phyloP scores from a whole-genome alignment of 805 yeast species.

The Blastobotrys parvus region DNA sequence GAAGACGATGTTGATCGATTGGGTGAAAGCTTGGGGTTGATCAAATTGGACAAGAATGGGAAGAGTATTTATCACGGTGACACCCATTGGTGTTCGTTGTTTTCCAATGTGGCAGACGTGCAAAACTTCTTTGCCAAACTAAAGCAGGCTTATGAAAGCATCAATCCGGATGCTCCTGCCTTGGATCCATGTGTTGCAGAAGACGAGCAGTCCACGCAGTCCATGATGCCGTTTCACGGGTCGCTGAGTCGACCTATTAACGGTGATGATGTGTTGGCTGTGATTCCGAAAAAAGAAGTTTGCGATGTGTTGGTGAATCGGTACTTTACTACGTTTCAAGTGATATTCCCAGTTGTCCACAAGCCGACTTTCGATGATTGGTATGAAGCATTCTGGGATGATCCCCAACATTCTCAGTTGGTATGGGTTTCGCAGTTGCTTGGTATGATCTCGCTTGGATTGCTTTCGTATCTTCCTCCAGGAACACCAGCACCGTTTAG shows the following conservation, averaged over 20 bases:
- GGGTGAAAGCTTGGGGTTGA: constrained; percentile 27
- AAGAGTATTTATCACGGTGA: constrained; percentile 28
- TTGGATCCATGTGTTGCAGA: background rate
- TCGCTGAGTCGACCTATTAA: constrained; percentile 7
- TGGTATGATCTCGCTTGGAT: constrained; percentile 22
- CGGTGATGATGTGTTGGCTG: constrained; percentile 17
- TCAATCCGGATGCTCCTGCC: constrained; percentile 2
- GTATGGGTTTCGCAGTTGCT: constrained; percentile 25
- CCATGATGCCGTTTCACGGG: background rate
- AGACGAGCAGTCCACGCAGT: background rate
- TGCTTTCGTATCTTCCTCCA: constrained; percentile 20
- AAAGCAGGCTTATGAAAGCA: background rate
- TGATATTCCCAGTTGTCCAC: constrained; percentile 22
- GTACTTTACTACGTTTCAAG: constrained; percentile 23
- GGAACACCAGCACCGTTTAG: constrained; percentile 17
- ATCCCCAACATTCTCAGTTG: constrained; percentile 21
- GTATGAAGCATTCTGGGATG: constrained; percentile 24
- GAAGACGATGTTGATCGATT: constrained; percentile 12
- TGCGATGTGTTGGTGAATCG: constrained; percentile 22
- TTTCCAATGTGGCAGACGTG: constrained; percentile 22
- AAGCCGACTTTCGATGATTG: constrained; percentile 21
- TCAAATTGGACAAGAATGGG: constrained; percentile 27
- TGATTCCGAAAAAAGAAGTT: constrained; percentile 18
- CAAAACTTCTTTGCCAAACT: constrained; percentile 15
- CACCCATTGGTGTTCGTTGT: constrained; percentile 28